Evolutionary conservation across 2,329 filamentous ascomycete species (phyloP), one percentile per base, ranked within the genome.

Genomic region (Fusarium sterilihyphosum): DNA sequence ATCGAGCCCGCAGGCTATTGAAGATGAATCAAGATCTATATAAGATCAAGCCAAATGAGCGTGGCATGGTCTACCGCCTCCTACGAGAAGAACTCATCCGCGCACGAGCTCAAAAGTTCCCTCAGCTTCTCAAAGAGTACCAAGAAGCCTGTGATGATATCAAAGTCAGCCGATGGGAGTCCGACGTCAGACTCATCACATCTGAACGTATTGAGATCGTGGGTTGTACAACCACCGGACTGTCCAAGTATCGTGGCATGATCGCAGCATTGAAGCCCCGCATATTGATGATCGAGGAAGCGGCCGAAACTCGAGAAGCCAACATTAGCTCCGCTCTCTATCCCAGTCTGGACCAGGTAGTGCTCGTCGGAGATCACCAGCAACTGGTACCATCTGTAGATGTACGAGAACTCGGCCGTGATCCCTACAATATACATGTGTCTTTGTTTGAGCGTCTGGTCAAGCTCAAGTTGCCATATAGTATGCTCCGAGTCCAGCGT

Each of bases 371-470:
- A 2, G 94, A 97, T 78, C 94, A 97, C 75, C 89, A 94, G 80
- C 94, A 97, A 78, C 85, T 97, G 5, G 89, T 91, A 16, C 94
- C 92, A 0, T 89, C 91, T 52, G 93, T 91, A 65, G 88, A 92
- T 50, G 85, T 93, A 2, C 83, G 83, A 5, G 87, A 88, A 4
- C 87, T 95, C 3, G 88, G 88, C 41, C 82, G 84, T 0, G 80
- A 86, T 0, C 92, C 92, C 0, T 94, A 89, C 79, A 87, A 89
- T 72, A 85, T 96, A 41, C 90, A 93, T 38, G 83, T 94, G 1
- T 96, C 94, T 0, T 87, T 97, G 76, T 97, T 97, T 76, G 93
- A 97, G 82, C 88, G 94, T 3, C 85, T 97, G 20, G 88, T 96
- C n/a, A 84, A 86, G 9, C 90, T 93, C 22, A 79, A 85, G 0